These are phyloP conservation scores for Zygosaccharomyces sapae DNA, from an alignment of 1,139 yeast species.

Conservation along the genomic window DNA sequence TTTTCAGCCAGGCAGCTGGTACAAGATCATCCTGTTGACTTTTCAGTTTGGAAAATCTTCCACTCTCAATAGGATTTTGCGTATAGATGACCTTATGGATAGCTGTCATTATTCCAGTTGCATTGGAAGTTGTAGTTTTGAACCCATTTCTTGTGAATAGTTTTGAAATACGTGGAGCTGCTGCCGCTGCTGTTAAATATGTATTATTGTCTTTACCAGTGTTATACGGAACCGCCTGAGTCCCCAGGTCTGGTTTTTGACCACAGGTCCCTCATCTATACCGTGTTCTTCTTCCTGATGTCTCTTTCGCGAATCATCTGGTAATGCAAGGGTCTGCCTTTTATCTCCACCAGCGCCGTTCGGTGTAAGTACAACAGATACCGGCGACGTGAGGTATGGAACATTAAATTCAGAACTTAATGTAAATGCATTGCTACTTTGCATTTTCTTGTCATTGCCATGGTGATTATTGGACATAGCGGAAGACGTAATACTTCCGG, in stretches of 20 bases:
- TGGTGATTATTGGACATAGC: slow-evolving; percentile 5
- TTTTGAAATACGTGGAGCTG: slow-evolving; percentile 71
- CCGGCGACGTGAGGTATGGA: slow-evolving; percentile 73
- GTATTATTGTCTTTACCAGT: slow-evolving; percentile 6
- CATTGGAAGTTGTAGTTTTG: slow-evolving; percentile 28
- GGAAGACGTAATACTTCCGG: slow-evolving; percentile 4
- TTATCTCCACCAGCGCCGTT: slow-evolving; percentile 8
- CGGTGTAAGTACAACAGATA: slow-evolving; percentile 55
- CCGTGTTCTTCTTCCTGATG: slow-evolving; percentile 3
- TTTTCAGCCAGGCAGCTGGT: slow-evolving; percentile 51
- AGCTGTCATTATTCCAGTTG: slow-evolving; percentile 73
- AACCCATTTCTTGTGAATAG: slow-evolving; percentile 40
- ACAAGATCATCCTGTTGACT: slow-evolving; percentile 12
- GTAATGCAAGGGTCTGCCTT: background rate
- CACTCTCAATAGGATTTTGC: slow-evolving; percentile 38
- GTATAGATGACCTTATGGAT: slow-evolving; percentile 63
- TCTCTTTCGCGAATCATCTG: slow-evolving; percentile 4
- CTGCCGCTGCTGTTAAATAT: slow-evolving; percentile 72
- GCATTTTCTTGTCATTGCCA: slow-evolving; percentile 4
- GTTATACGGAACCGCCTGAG: background rate
- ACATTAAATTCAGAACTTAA: slow-evolving; percentile 39
- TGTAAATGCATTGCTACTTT: slow-evolving; percentile 22
- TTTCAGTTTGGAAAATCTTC: slow-evolving; percentile 16
- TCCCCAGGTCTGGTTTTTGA: slow-evolving; percentile 5
- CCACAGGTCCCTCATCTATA: slow-evolving; percentile 1